These are phyloP conservation scores for Penicillium brasilianum DNA, from an alignment of 2,329 filamentous ascomycete genomes.

Conservation along the genomic window DNA sequence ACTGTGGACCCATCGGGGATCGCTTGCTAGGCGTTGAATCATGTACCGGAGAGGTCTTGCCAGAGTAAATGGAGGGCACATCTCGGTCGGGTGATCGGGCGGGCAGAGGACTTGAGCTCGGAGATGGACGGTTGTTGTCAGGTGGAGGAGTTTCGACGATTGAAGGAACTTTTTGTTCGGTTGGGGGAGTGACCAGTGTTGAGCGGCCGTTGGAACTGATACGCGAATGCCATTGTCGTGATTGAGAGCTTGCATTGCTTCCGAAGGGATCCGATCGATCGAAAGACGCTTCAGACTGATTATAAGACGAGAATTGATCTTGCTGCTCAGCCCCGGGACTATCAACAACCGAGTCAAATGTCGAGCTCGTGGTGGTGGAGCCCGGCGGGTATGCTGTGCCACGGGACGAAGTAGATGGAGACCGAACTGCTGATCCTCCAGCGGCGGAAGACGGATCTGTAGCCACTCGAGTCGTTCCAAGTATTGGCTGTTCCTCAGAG, in stretches of 20 bases:
- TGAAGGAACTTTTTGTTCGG: slow-evolving; percentile 56
- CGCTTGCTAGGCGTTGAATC: slow-evolving; percentile 47
- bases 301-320: slow-evolving; percentile 20
- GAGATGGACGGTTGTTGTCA: slow-evolving; percentile 43
- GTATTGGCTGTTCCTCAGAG: slow-evolving; percentile 41
- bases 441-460: slow-evolving; percentile 43
- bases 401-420: slow-evolving; percentile 47
- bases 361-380: slow-evolving; percentile 31
- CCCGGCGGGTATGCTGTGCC: slow-evolving; percentile 27
- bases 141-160: slow-evolving; percentile 68
- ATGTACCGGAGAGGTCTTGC: slow-evolving; percentile 46
- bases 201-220: slow-evolving; percentile 62
- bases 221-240: slow-evolving; percentile 60
- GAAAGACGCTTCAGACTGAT: slow-evolving; percentile 24
- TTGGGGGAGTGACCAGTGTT: slow-evolving; percentile 57
- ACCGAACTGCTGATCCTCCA: slow-evolving; percentile 47
- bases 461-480: slow-evolving; percentile 41
- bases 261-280: slow-evolving; percentile 24
- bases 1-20: slow-evolving; percentile 36
- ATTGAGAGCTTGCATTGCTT: slow-evolving; percentile 44
- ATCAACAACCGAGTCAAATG: slow-evolving; percentile 37
- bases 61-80: slow-evolving; percentile 16
- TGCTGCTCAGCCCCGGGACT: slow-evolving; percentile 32
- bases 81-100: slow-evolving; percentile 57
- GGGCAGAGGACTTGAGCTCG: slow-evolving; percentile 38